phyloP scores from a whole-genome alignment of 306 rosid species.

The Cucumis melo region DNA sequence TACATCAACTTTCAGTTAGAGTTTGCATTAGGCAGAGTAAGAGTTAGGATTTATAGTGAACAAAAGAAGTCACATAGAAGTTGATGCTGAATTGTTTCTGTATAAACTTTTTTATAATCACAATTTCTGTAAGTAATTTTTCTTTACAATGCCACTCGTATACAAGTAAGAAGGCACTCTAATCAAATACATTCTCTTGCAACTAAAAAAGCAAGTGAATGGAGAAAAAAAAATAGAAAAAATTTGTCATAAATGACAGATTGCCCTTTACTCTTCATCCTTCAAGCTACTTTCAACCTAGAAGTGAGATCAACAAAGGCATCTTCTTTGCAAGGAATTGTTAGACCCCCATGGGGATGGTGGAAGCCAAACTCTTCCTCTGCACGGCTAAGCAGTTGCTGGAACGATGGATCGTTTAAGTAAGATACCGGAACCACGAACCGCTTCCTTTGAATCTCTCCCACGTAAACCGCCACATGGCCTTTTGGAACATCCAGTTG shows the following conservation, averaged over 20 bases:
- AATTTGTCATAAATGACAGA: not conserved
- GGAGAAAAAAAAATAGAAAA: not conserved
- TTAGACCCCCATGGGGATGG: constrained; percentile 40
- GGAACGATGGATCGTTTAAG: constrained; percentile 10
- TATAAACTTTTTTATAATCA: no score
- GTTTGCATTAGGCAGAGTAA: no score
- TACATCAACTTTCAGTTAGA: no score
- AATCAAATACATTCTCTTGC: not conserved
- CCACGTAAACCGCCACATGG: not conserved
- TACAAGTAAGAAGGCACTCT: not conserved
- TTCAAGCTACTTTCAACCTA: not conserved
- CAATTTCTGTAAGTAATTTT: no score
- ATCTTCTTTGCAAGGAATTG: constrained; percentile 36
- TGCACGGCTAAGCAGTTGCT: constrained; percentile 9
- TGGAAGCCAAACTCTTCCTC: constrained; percentile 36
- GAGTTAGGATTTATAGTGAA: no score
- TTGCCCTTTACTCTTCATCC: not conserved
- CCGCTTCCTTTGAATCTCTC: constrained; percentile 6
- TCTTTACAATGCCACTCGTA: not conserved
- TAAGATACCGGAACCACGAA: constrained; percentile 15
- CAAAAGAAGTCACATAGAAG: not conserved
- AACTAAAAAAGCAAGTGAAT: not conserved
- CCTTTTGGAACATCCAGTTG: constrained; percentile 2
- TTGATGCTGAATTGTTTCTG: not conserved
- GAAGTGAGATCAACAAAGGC: constrained; percentile 21